Percentiles rank a stretch among this genome's conserved stretches.
Evolutionary conservation across 768 basidiomycete genomes (phyloP).

Genomic region (Agaricus sinodeliciosus): DNA sequence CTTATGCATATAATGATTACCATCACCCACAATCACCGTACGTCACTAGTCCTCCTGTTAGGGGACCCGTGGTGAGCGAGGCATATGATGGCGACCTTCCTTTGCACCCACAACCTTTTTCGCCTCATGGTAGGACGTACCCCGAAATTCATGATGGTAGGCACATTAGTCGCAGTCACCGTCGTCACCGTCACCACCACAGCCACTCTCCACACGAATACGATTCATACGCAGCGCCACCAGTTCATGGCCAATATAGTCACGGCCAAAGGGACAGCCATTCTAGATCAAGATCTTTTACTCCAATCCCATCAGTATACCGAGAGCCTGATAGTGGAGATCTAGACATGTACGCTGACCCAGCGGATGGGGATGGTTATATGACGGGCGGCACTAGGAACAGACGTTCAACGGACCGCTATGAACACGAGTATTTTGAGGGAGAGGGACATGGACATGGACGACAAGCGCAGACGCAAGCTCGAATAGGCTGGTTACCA

Average conservation of each 20-base stretch:
- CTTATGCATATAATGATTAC: slow-evolving; percentile 4
- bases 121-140: not conserved
- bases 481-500: slow-evolving; percentile 2
- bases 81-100: not conserved
- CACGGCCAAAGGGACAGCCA: not conserved
- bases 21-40: slow-evolving; percentile 7
- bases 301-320: slow-evolving; percentile 28
- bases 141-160: not conserved
- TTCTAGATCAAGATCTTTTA: slow-evolving; percentile 22
- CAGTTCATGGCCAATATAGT: not conserved
- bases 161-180: slow-evolving; percentile 1
- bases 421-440: not conserved
- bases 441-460: not conserved
- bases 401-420: slow-evolving; percentile 3
- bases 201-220: not conserved
- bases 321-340: slow-evolving; percentile 19
- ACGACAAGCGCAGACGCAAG: not conserved
- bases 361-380: not conserved
- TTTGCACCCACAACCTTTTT: not conserved
- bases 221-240: slow-evolving; percentile 5
- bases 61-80: not conserved
- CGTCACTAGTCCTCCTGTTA: not conserved
- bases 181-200: slow-evolving; percentile 2
- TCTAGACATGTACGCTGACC: slow-evolving; percentile 4
- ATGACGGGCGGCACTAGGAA: not conserved